These are phyloP conservation scores for Epichloe uncinata DNA, from an alignment of 2,329 filamentous ascomycete genomes.

Conservation along the genomic window DNA sequence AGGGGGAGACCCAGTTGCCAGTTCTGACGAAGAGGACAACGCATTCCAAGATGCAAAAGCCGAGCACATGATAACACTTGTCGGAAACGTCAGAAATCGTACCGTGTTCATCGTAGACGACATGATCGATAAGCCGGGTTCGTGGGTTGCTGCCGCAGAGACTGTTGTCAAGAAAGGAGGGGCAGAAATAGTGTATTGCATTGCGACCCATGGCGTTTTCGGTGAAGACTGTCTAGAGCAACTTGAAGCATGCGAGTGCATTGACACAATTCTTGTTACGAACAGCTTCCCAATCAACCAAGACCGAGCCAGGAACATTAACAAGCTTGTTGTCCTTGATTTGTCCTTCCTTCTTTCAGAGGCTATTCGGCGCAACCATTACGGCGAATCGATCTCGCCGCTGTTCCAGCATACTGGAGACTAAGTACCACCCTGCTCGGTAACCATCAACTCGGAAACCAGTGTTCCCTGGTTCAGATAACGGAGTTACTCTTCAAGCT, in stretches of 20 bases:
- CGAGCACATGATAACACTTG: constrained; percentile 94
- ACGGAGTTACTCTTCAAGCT: not conserved
- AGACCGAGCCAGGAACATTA: constrained; percentile 53
- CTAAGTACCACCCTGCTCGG: constrained; percentile 18
- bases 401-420: constrained; percentile 56
- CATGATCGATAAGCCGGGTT: constrained; percentile 96
- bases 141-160: constrained; percentile 95
- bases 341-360: constrained; percentile 80
- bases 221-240: constrained; percentile 80
- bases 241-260: constrained; percentile 83
- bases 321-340: constrained; percentile 82
- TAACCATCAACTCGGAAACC: not conserved
- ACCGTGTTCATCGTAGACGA: constrained; percentile 94
- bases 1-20: constrained; percentile 68
- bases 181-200: constrained; percentile 88
- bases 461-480: not conserved
- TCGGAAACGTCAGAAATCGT: constrained; percentile 79
- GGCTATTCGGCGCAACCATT: constrained; percentile 90
- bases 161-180: constrained; percentile 86
- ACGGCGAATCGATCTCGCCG: constrained; percentile 69
- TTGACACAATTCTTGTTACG: constrained; percentile 86
- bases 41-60: constrained; percentile 66
- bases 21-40: constrained; percentile 87
- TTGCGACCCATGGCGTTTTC: constrained; percentile 93
- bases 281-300: constrained; percentile 90